Conservation (phyloP, 2,329 filamentous ascomycete species). For the Cordyceps militaris region DNA sequence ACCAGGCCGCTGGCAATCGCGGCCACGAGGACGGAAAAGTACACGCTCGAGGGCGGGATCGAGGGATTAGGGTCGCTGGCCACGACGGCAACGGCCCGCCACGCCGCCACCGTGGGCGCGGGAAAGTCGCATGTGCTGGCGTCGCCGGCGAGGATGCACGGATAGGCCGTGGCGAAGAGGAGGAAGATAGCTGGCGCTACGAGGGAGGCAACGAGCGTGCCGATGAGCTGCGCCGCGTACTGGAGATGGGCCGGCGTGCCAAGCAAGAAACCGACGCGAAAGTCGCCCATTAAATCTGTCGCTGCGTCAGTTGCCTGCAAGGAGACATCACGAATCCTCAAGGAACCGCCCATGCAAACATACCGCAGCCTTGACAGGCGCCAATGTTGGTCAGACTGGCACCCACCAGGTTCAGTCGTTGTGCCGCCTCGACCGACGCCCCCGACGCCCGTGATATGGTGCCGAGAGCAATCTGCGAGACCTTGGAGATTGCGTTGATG, state of each 20-base stretch:
- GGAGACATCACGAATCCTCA: background rate
- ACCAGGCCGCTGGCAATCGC: background rate
- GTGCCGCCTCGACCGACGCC: slow-evolving; percentile 2
- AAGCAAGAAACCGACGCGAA: slow-evolving; percentile 11
- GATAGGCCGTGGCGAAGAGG: slow-evolving; percentile 11
- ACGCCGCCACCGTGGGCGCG: slow-evolving; percentile 8
- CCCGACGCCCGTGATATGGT: slow-evolving; percentile 4
- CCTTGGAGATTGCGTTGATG: slow-evolving; percentile 10
- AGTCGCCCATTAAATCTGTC: slow-evolving; percentile 11
- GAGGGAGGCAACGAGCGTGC: slow-evolving; percentile 10
- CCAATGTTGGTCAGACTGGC: slow-evolving; percentile 11
- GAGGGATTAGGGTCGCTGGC: slow-evolving; percentile 9
- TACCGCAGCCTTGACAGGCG: slow-evolving; percentile 9
- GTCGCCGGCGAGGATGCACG: slow-evolving; percentile 7
- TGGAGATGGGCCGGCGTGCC: slow-evolving; percentile 8
- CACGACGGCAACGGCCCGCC: slow-evolving; percentile 8
- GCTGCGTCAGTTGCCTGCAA: background rate
- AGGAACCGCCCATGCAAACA: background rate
- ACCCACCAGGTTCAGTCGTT: slow-evolving; percentile 11
- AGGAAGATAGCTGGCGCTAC: slow-evolving; percentile 11
- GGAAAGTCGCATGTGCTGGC: slow-evolving; percentile 8
- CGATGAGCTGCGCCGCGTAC: slow-evolving; percentile 9
- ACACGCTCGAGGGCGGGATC: slow-evolving; percentile 3
- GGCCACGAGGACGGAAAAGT: background rate
- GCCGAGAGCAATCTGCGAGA: slow-evolving; percentile 9